A percentile compares a stretch with the other conserved stretches of the same genome.
Evolutionary conservation across 805 yeast genomes (phyloP).

Genomic region (Myxozyma nipponensis): DNA sequence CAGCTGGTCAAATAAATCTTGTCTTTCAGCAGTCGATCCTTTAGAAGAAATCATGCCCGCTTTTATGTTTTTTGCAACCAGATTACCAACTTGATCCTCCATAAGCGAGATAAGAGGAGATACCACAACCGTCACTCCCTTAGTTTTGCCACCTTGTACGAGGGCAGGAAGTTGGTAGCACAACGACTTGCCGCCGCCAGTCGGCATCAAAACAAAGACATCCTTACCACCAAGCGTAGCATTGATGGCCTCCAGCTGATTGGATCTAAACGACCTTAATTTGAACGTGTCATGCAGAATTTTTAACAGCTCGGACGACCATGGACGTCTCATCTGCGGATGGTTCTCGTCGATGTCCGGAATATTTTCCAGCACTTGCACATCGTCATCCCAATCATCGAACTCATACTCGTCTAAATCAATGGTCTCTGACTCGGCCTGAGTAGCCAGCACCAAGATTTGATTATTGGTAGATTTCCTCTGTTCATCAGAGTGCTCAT

Average conservation of each 20-base stretch:
- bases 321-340: conserved; percentile 39
- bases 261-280: conserved; percentile 63
- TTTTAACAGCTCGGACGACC: conserved; percentile 65
- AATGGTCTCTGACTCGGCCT: not conserved
- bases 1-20: conserved; percentile 57
- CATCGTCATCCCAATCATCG: no score
- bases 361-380: not conserved
- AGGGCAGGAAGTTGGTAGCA: conserved; percentile 95
- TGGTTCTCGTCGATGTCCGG: conserved; percentile 2
- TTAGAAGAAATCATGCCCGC: conserved; percentile 90
- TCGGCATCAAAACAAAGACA: conserved; percentile 94
- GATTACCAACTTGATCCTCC: conserved; percentile 94
- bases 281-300: conserved; percentile 60
- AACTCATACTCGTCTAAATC: not conserved
- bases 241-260: conserved; percentile 83
- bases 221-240: conserved; percentile 76
- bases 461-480: not conserved
- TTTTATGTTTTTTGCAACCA: conserved; percentile 58
- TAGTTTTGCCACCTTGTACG: conserved; percentile 65
- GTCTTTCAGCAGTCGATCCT: conserved; percentile 59
- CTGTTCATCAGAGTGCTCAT: not conserved
- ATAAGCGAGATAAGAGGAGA: conserved; percentile 93
- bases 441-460: not conserved
- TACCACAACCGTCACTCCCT: conserved; percentile 84
- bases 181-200: conserved; percentile 96